A percentile compares a stretch with the other conserved stretches of the same genome.
Evolutionary conservation across 2,329 filamentous ascomycete species (phyloP).

Genomic region (Paradendryphiella salina): DNA sequence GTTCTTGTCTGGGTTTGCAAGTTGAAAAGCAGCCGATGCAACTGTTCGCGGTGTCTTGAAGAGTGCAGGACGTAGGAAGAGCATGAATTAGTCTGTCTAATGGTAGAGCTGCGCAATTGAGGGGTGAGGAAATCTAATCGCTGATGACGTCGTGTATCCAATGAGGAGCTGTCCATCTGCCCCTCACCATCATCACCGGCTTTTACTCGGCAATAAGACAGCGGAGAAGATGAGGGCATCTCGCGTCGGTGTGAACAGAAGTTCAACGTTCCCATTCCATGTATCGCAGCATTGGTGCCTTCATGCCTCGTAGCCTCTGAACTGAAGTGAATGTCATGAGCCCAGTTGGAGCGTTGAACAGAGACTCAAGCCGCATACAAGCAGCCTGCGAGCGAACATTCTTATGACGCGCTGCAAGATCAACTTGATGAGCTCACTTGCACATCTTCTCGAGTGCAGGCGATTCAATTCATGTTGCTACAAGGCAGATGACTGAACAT

Average conservation of each 20-base stretch:
- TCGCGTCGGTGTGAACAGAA: constrained; percentile 1
- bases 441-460: no score
- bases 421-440: no score
- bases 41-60: constrained; percentile 11
- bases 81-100: constrained; percentile 26
- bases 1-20: constrained; percentile 12
- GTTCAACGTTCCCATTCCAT: background rate
- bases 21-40: constrained; percentile 10
- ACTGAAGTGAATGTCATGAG: background rate
- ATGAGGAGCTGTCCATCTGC: constrained; percentile 13
- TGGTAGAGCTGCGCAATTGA: constrained; percentile 2
- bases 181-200: constrained; percentile 19
- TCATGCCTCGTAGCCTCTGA: background rate
- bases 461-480: no score
- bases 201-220: constrained; percentile 17
- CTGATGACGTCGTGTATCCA: constrained; percentile 23
- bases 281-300: background rate
- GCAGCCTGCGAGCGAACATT: background rate
- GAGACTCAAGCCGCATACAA: background rate
- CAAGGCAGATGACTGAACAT: no score
- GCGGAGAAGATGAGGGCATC: constrained; percentile 1
- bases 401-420: background rate
- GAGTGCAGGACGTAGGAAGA: constrained; percentile 24
- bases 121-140: constrained; percentile 36
- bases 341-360: background rate